Conservation (phyloP, 1,284 basidiomycete species). For the Rugosomyces carneus region DNA sequence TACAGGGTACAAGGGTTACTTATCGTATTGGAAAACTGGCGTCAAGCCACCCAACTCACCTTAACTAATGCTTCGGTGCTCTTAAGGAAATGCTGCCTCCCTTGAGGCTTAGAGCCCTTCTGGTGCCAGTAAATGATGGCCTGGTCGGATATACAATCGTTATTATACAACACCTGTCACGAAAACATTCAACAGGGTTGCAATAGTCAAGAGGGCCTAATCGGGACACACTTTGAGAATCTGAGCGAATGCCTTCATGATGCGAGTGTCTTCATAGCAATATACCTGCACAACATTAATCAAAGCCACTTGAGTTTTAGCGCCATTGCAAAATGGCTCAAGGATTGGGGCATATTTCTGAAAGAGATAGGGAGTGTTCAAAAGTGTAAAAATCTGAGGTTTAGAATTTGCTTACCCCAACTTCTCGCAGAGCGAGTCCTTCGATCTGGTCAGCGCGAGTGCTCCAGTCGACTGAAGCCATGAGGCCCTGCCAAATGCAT, state of each 20-base stretch:
- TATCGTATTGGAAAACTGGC: background rate
- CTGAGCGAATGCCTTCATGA: conserved; percentile 91
- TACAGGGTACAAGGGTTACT: conserved; percentile 21
- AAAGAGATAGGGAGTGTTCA: conserved; percentile 4
- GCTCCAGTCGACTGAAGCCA: conserved; percentile 82
- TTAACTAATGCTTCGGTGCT: conserved; percentile 85
- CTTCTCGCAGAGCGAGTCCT: conserved; percentile 76
- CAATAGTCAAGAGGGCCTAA: background rate
- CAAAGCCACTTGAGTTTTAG: conserved; percentile 86
- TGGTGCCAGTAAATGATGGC: conserved; percentile 97
- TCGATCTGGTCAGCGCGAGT: conserved; percentile 89
- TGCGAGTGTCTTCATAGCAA: conserved; percentile 90
- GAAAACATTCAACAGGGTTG: background rate
- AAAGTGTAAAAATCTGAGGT: conserved; percentile 4
- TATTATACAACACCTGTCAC: conserved; percentile 82
- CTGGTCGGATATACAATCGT: conserved; percentile 90
- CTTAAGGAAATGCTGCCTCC: conserved; percentile 92
- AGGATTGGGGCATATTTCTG: conserved; percentile 82
- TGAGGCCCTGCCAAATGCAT: conserved; percentile 89
- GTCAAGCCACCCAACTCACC: conserved; percentile 40
- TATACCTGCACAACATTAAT: conserved; percentile 93
- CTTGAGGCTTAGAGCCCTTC: conserved; percentile 94
- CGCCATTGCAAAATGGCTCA: conserved; percentile 80
- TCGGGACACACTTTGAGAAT: conserved; percentile 69
- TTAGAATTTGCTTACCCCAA: conserved; percentile 49